Conservation (phyloP, 2,329 filamentous ascomycete species). For the Fusarium heterosporum region DNA sequence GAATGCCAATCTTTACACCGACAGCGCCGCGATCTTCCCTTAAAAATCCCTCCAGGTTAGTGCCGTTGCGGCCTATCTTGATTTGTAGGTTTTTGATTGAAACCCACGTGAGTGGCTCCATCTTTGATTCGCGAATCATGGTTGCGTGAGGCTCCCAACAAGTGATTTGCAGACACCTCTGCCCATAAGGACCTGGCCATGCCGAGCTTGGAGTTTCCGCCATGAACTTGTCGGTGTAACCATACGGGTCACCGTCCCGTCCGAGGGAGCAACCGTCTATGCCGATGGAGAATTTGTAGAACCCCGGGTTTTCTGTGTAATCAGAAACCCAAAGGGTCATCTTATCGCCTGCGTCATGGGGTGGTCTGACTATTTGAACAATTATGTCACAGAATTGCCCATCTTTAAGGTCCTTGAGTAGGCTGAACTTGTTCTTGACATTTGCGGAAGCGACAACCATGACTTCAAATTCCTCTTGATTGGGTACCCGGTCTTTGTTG, state of each 20-base stretch:
- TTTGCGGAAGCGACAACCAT: slow-evolving; percentile 56
- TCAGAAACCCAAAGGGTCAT: slow-evolving; percentile 81
- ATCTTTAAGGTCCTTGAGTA: slow-evolving; percentile 72
- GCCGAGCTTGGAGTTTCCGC: slow-evolving; percentile 41
- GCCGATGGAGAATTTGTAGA: slow-evolving; percentile 64
- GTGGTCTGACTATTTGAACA: slow-evolving; percentile 73
- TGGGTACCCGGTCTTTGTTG: slow-evolving; percentile 59
- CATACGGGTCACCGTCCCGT: slow-evolving; percentile 65
- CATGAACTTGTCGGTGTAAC: slow-evolving; percentile 59
- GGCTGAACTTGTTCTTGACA: slow-evolving; percentile 67
- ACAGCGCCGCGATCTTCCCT: slow-evolving; percentile 66
- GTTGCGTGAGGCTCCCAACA: slow-evolving; percentile 75
- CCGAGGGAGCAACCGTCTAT: slow-evolving; percentile 49
- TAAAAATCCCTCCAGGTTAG: slow-evolving; percentile 77
- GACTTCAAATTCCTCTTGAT: slow-evolving; percentile 56
- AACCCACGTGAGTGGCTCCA: slow-evolving; percentile 72
- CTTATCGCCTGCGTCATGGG: slow-evolving; percentile 58
- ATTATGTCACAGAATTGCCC: slow-evolving; percentile 74
- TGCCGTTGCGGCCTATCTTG: slow-evolving; percentile 64
- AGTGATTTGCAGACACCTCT: slow-evolving; percentile 76
- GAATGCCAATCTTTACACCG: slow-evolving; percentile 67
- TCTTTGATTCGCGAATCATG: slow-evolving; percentile 62
- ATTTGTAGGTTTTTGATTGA: slow-evolving; percentile 78
- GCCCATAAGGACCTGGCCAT: slow-evolving; percentile 83
- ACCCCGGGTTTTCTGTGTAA: slow-evolving; percentile 77